Evolutionary conservation across 345 rosid species (phyloP), one percentile per base, ranked within the genome.

Genomic region (Mangifera indica): DNA sequence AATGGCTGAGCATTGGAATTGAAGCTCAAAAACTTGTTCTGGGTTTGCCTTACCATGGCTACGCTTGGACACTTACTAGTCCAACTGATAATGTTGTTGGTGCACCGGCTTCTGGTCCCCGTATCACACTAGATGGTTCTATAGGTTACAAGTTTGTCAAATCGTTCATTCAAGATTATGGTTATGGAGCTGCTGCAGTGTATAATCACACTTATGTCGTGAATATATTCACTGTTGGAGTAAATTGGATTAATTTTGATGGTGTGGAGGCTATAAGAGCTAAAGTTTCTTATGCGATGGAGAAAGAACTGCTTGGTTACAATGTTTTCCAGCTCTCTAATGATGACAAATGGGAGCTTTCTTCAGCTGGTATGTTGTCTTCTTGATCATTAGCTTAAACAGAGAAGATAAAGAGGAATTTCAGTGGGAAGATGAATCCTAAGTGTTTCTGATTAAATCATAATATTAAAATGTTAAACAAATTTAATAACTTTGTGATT

Each of bases 311-410:
- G 5, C 56, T 34, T 26, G 87, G 87, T 34, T 69, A 37, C 63
- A 55, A 69, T 2, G 72, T 22, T 1, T 55, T 69, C 14, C 62
- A 40, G 14, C 61, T 69, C 26, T 55, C 63, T 14, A 69, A 55
- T 69, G 72, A 69, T 40, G 61, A 69, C 48, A 67, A 78, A 14
- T 82, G 83, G 86, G 70, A 17, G 22, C 88, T 85, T 74, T 76
- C 82, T 6, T 59, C 32, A 8, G 70, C 83, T 45, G 83, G 87
- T 81, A 56, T 37, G 42, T 37, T 5, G 8, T 37, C 42, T 37
- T 37, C 42, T 37, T 9, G 8, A 37, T 37, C 1, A 37, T 7
- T 37, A 5, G 42, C 42, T 37, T 37, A 37, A 37, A 37, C 42
- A 37, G 42, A 37, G 42, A 37, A 37, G 7, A 37, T 37, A 37